phyloP scores from a whole-genome alignment of 2,329 filamentous ascomycete species.

The Aspergillus amoenus region DNA sequence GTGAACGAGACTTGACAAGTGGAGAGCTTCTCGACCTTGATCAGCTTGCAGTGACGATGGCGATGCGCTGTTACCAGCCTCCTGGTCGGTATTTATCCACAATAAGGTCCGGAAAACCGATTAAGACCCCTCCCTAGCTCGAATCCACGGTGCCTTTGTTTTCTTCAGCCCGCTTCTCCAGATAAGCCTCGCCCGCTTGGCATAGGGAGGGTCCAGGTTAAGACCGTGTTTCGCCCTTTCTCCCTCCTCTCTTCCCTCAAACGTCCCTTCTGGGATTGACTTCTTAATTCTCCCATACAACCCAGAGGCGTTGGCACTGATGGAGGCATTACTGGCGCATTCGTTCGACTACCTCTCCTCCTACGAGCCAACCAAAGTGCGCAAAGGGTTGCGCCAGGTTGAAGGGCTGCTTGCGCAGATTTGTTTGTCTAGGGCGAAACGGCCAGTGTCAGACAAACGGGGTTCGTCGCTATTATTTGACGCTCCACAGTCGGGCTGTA shows the following conservation, averaged over 20 bases:
- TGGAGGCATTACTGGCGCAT: slow-evolving; percentile 89
- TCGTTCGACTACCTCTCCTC: slow-evolving; percentile 97
- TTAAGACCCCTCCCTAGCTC: slow-evolving; percentile 6
- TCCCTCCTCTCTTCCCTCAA: slow-evolving; percentile 2
- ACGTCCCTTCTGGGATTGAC: slow-evolving; percentile 1
- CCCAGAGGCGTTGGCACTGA: slow-evolving; percentile 41
- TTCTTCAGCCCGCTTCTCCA: slow-evolving; percentile 8
- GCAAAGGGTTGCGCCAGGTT: slow-evolving; percentile 90
- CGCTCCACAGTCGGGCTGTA: slow-evolving; percentile 49
- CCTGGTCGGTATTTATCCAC: slow-evolving; percentile 8
- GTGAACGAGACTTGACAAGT: slow-evolving; percentile 2
- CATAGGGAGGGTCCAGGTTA: slow-evolving; percentile 13
- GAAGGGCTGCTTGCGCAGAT: slow-evolving; percentile 93
- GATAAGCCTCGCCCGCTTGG: slow-evolving; percentile 9
- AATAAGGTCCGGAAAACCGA: not conserved
- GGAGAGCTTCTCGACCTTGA: slow-evolving; percentile 14
- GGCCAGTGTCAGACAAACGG: slow-evolving; percentile 40
- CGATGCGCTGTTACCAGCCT: slow-evolving; percentile 4
- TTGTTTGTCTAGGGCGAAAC: slow-evolving; percentile 65
- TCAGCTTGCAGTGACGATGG: slow-evolving; percentile 11
- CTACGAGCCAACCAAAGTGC: slow-evolving; percentile 83
- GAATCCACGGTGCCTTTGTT: not conserved
- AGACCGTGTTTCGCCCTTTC: slow-evolving; percentile 6
- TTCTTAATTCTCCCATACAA: not conserved
- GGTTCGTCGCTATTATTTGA: slow-evolving; percentile 42